Conservation (phyloP, 2,329 filamentous ascomycete genomes). For the Colletotrichum lini region DNA sequence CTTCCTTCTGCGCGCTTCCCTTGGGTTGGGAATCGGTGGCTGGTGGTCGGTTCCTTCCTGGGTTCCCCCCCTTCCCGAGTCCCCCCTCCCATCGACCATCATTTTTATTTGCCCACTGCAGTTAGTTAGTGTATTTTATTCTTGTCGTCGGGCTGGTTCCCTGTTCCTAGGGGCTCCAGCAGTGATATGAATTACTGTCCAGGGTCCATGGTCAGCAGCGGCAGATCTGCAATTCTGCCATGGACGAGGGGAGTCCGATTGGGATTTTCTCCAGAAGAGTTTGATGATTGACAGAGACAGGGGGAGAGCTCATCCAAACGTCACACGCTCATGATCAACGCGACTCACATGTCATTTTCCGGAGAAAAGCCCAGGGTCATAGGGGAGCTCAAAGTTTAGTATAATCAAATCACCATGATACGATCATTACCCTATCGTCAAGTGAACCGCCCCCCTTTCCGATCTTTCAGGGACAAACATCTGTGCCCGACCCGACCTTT, state of each 20-base stretch:
- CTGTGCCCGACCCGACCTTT: conserved; percentile 26
- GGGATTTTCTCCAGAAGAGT: conserved; percentile 20
- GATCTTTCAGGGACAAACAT: conserved; percentile 6
- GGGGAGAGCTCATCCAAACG: conserved; percentile 13
- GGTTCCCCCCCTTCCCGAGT: background rate
- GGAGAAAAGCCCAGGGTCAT: background rate
- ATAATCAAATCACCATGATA: background rate
- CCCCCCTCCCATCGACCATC: background rate
- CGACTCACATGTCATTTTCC: conserved; percentile 28
- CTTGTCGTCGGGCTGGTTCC: background rate
- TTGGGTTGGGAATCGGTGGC: background rate
- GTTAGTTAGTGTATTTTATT: background rate
- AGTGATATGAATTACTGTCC: conserved; percentile 1
- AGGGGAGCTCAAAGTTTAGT: background rate
- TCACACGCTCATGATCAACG: conserved; percentile 21
- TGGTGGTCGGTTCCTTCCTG: conserved; percentile 25
- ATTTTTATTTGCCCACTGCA: background rate
- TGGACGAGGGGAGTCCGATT: conserved; percentile 13
- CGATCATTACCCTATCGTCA: background rate
- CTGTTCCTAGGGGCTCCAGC: background rate
- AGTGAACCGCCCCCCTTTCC: background rate
- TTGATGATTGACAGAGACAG: conserved; percentile 24
- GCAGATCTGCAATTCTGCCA: conserved; percentile 30
- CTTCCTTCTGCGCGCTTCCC: conserved; percentile 27
- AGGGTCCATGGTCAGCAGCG: conserved; percentile 33